Conservation (phyloP, 306 rosid species). For the Adenanthera pavonina region DNA sequence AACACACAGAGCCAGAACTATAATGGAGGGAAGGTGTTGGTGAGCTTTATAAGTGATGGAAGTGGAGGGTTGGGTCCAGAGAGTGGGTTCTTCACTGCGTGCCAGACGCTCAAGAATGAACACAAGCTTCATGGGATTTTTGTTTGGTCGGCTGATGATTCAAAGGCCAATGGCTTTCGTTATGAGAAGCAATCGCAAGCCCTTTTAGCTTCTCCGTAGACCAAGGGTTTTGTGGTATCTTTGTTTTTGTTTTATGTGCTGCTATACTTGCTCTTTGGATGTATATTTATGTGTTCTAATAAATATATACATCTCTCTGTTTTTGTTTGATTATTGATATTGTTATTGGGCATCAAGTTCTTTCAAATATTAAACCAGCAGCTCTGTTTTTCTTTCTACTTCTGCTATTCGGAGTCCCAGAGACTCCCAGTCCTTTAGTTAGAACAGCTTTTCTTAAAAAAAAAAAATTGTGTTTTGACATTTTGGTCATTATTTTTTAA, state of each 20-base stretch:
- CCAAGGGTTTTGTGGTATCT: not conserved
- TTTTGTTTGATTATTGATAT: too few relatives aligned
- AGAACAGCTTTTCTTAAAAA: too few relatives aligned
- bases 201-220: constrained; percentile 53
- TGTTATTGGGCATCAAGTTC: too few relatives aligned
- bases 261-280: too few relatives aligned
- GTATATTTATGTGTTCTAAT: too few relatives aligned
- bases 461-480: too few relatives aligned
- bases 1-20: constrained; percentile 66
- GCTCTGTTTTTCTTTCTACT: too few relatives aligned
- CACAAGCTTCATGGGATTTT: constrained; percentile 70
- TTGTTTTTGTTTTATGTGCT: not conserved
- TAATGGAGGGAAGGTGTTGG: constrained; percentile 69
- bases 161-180: constrained; percentile 59
- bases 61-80: constrained; percentile 64
- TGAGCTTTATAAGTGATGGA: constrained; percentile 68
- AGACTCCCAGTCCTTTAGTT: too few relatives aligned
- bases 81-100: constrained; percentile 70
- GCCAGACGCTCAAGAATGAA: constrained; percentile 53
- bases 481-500: too few relatives aligned
- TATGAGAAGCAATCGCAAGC: constrained; percentile 76
- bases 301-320: too few relatives aligned
- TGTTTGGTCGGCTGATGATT: constrained; percentile 89
- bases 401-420: too few relatives aligned
- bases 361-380: too few relatives aligned